phyloP scores from a whole-genome alignment of 495 filamentous ascomycete genomes.

The Annulohypoxylon nitens region DNA sequence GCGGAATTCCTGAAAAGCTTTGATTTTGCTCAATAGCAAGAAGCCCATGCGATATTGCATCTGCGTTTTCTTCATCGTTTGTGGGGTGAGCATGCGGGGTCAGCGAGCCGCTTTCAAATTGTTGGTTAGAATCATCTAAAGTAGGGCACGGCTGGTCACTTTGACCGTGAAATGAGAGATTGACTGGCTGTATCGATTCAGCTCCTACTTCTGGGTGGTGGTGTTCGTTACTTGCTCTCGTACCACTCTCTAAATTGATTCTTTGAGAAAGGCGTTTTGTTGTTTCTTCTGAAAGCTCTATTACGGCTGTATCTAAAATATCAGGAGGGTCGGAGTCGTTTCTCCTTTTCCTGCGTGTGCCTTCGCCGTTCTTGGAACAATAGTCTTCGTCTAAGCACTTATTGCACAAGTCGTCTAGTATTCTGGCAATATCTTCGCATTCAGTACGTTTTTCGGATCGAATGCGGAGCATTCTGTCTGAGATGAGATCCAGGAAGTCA shows the following conservation, averaged over 20 bases:
- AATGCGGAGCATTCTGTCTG: constrained; percentile 32
- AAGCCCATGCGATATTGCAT: background rate
- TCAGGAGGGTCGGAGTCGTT: constrained; percentile 7
- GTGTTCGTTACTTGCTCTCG: background rate
- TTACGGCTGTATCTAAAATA: background rate
- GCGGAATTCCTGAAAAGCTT: background rate
- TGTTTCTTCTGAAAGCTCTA: background rate
- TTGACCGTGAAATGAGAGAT: background rate
- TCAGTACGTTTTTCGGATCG: background rate
- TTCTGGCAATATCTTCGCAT: background rate
- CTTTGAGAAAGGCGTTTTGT: background rate
- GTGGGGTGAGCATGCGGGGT: background rate
- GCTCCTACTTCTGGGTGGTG: background rate
- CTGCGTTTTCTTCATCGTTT: too few species aligned
- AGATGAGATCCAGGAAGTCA: constrained; percentile 41
- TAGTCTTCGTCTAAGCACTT: constrained; percentile 8
- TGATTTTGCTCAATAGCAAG: background rate
- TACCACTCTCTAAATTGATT: background rate
- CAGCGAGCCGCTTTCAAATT: background rate
- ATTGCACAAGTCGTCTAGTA: background rate
- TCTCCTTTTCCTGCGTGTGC: background rate
- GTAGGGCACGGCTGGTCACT: background rate
- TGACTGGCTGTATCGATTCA: background rate
- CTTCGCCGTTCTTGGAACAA: background rate
- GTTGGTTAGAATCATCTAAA: background rate